Evolutionary conservation across 345 rosid species (phyloP).

Genomic region (Gynandropsis gynandra): DNA sequence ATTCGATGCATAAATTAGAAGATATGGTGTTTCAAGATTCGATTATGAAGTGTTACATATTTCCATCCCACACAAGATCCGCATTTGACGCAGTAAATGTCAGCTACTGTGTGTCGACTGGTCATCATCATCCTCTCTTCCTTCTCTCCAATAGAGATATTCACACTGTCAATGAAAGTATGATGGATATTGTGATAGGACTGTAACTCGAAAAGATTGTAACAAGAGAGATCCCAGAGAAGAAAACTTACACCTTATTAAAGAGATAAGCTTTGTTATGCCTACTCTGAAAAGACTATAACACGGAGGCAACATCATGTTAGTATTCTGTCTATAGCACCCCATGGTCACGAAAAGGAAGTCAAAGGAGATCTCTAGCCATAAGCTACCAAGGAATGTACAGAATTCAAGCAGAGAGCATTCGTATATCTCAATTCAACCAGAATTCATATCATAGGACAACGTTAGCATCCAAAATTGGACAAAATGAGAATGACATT

Average conservation of each 20-base stretch:
- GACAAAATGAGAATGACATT: no score
- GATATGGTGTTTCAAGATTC: no score
- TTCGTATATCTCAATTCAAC: no score
- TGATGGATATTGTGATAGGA: not conserved
- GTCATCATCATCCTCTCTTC: slow-evolving; percentile 92
- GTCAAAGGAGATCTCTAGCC: no score
- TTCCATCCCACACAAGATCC: slow-evolving; percentile 84
- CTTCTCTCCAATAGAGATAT: slow-evolving; percentile 56
- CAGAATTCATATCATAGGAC: no score
- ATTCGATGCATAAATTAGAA: no score
- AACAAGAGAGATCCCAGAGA: slow-evolving; percentile 5
- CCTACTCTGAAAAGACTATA: slow-evolving; percentile 73
- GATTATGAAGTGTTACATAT: slow-evolving; percentile 39
- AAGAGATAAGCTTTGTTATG: slow-evolving; percentile 95
- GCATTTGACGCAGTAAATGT: slow-evolving; percentile 78
- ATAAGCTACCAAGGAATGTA: no score
- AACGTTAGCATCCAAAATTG: no score
- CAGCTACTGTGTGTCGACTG: slow-evolving; percentile 81
- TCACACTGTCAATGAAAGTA: slow-evolving; percentile 36
- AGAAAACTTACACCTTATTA: slow-evolving; percentile 80
- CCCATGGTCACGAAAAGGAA: no score
- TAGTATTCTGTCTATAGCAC: no score
- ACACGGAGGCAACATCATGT: not conserved
- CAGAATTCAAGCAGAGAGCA: no score
- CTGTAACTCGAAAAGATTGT: not conserved